Percentiles rank a stretch among this genome's conserved stretches.
phyloP scores from a whole-genome alignment of 2,329 filamentous ascomycete species.

The Westerdykella ornata region DNA sequence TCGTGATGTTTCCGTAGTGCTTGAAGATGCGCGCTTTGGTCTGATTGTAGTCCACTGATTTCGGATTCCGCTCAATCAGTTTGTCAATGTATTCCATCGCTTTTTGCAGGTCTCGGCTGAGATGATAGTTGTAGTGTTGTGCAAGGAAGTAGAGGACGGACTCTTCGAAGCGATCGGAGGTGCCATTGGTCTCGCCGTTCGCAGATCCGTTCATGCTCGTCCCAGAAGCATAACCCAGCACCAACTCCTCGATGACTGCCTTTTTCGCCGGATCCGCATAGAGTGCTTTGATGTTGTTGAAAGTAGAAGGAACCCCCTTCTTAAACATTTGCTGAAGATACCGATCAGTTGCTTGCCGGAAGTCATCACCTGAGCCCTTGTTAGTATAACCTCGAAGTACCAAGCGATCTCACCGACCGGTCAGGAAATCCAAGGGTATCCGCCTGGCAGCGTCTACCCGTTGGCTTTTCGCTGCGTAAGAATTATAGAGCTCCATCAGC shows the following conservation, averaged over 20 bases:
- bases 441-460: slow-evolving; percentile 79
- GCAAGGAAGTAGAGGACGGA: slow-evolving; percentile 88
- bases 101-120: slow-evolving; percentile 76
- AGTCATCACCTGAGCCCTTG: slow-evolving; percentile 58
- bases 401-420: slow-evolving; percentile 45
- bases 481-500: slow-evolving; percentile 69
- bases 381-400: background rate
- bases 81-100: slow-evolving; percentile 77
- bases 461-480: slow-evolving; percentile 73
- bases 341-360: slow-evolving; percentile 65
- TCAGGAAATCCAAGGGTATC: slow-evolving; percentile 82
- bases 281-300: slow-evolving; percentile 91
- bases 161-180: slow-evolving; percentile 58
- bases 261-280: slow-evolving; percentile 75
- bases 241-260: slow-evolving; percentile 65
- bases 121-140: slow-evolving; percentile 91
- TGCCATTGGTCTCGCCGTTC: slow-evolving; percentile 45
- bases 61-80: slow-evolving; percentile 70
- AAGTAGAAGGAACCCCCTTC: slow-evolving; percentile 91
- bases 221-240: slow-evolving; percentile 67
- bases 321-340: slow-evolving; percentile 82
- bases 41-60: slow-evolving; percentile 87
- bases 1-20: slow-evolving; percentile 70
- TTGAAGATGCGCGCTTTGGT: slow-evolving; percentile 94
- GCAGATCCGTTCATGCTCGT: slow-evolving; percentile 47